phyloP scores from a whole-genome alignment of 345 rosid genomes.

The Melaleuca alternifolia region DNA sequence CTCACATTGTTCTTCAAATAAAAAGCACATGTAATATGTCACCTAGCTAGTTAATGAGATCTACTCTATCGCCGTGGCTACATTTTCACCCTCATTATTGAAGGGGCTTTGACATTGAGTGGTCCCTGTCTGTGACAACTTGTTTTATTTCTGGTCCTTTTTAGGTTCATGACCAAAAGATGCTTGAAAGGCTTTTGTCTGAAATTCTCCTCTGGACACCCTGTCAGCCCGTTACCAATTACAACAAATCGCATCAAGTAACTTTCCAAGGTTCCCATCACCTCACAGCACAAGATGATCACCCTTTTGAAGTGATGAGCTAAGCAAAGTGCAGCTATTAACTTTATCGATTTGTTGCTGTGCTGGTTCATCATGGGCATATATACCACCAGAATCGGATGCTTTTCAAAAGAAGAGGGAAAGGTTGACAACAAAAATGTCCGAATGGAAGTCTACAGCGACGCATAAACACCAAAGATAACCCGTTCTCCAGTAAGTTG shows the following conservation, averaged over 20 bases:
- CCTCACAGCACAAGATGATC: neutral
- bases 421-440: neutral
- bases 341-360: neutral
- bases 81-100: neutral
- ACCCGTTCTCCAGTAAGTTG: neutral
- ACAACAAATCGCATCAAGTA: slow-evolving; percentile 6
- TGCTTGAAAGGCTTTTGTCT: neutral
- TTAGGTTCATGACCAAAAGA: neutral
- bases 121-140: slow-evolving; percentile 2
- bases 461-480: neutral
- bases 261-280: neutral
- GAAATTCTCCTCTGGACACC: slow-evolving; percentile 9
- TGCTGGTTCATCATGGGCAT: neutral
- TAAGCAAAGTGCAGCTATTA: neutral
- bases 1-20: neutral
- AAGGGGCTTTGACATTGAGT: neutral
- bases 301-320: neutral
- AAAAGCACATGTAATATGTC: neutral
- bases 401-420: neutral
- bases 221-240: slow-evolving; percentile 2
- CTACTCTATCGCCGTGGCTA: neutral
- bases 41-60: neutral
- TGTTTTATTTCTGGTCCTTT: neutral
- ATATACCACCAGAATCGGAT: neutral
- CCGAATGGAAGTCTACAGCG: neutral